Evolutionary conservation across 2,329 filamentous ascomycete species (phyloP), one percentile per base, ranked within the genome.

Genomic region (Chaetomiaceae sp.): DNA sequence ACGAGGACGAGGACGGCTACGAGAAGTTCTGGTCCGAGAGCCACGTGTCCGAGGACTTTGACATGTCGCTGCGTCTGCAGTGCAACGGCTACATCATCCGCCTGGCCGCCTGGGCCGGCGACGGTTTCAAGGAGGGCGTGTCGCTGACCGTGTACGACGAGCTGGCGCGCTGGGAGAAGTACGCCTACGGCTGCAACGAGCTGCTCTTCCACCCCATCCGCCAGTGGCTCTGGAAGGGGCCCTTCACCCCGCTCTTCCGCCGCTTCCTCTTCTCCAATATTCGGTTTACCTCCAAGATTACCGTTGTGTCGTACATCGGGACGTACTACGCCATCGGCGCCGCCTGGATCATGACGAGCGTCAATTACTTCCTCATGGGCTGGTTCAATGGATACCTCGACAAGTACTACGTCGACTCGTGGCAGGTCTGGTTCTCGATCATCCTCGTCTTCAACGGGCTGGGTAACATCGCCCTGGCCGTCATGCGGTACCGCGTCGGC

Each of bases 121-220:
- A 86, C n/a, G 87, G 84, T 45, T 91, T 90, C 75, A 86, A 90
- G 67, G 88, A 92, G 67, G 88, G 89, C 59, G 88, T 92, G 50
- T 91, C 88, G 1, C 75, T 92, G 53, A 92, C 88, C 0, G 87
- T 92, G 9, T 91, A 92, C 66, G 88, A 92, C 69, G 89, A 92
- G 69, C 76, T 92, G 55, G 85, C 87, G 2, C 85, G 88, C 53
- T 92, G 89, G 88, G 88, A 92, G 66, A 92, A 92, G 71, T 91
- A 91, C 66, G 89, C 88, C 3, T 91, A 90, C 63, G 88, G 88
- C 34, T 91, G 89, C 71, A 89, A 88, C 68, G 88, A 91, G 72
- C 76, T 92, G 53, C 77, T 92, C 53, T 92, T 94, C 74, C 80
- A 92, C 65, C 89, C 88, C 3, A 75, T 92, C 56, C 79, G 81